Conservation (phyloP, 2,329 filamentous ascomycete genomes). For the Plenodomus biglobosus region DNA sequence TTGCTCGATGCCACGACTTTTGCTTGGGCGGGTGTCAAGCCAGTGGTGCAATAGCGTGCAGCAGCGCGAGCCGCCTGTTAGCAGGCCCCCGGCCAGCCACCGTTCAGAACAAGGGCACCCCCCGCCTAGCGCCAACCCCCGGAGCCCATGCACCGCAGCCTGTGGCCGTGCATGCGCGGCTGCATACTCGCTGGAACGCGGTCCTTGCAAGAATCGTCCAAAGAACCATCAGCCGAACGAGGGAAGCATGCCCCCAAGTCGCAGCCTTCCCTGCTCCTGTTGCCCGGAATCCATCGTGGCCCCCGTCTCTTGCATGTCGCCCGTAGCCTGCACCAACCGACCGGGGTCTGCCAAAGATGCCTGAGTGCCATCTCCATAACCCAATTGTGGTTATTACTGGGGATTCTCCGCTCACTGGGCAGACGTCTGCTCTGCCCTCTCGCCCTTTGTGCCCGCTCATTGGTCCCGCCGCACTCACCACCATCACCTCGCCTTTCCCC, state of each 20-base stretch:
- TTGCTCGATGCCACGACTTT: too few relatives aligned
- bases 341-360: slow-evolving; percentile 41
- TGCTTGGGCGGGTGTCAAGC: slow-evolving; percentile 27
- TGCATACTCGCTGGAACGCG: slow-evolving; percentile 37
- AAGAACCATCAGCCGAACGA: slow-evolving; percentile 49
- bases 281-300: slow-evolving; percentile 40
- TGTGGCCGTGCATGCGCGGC: slow-evolving; percentile 39
- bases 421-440: slow-evolving; percentile 29
- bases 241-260: slow-evolving; percentile 39
- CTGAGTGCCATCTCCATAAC: slow-evolving; percentile 35
- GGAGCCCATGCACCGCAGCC: slow-evolving; percentile 29
- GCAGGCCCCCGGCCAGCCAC: slow-evolving; percentile 25
- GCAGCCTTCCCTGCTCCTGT: slow-evolving; percentile 41
- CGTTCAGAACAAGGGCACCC: slow-evolving; percentile 36
- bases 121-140: slow-evolving; percentile 25
- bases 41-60: slow-evolving; percentile 30
- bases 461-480: slow-evolving; percentile 27
- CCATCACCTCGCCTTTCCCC: slow-evolving; percentile 19
- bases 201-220: slow-evolving; percentile 30
- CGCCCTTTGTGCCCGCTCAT: slow-evolving; percentile 34
- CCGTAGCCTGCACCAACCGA: slow-evolving; percentile 42
- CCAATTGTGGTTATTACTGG: slow-evolving; percentile 46
- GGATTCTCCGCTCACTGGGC: slow-evolving; percentile 41
- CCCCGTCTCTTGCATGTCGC: slow-evolving; percentile 43
- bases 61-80: slow-evolving; percentile 22